These are phyloP conservation scores for Aureobasidium sp. DNA, from an alignment of 2,329 filamentous ascomycete genomes.

Conservation along the genomic window DNA sequence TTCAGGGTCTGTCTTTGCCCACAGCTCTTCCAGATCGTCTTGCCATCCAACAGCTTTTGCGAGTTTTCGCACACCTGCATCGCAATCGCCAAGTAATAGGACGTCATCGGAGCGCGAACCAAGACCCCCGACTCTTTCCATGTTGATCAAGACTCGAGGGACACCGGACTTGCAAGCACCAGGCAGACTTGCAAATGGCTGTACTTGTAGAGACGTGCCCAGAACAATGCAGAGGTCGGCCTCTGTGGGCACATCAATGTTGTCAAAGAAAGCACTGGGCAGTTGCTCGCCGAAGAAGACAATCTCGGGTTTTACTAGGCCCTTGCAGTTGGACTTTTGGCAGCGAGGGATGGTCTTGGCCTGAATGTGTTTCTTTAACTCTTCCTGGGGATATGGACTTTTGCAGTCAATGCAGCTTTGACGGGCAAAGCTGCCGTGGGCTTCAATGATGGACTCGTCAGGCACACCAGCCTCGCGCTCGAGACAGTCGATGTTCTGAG, in stretches of 20 bases:
- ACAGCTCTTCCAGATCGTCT: slow-evolving; percentile 71
- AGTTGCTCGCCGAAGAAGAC: slow-evolving; percentile 84
- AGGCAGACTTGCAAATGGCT: slow-evolving; percentile 82
- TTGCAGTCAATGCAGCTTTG: slow-evolving; percentile 91
- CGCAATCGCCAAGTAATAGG: slow-evolving; percentile 72
- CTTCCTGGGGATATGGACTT: slow-evolving; percentile 59
- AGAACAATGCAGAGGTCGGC: slow-evolving; percentile 79
- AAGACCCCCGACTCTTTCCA: slow-evolving; percentile 72
- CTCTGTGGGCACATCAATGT: slow-evolving; percentile 46
- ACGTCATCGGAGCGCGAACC: slow-evolving; percentile 80
- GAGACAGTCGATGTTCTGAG: slow-evolving; percentile 95
- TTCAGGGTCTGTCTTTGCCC: slow-evolving; percentile 59
- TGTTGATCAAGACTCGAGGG: slow-evolving; percentile 81
- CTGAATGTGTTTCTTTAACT: slow-evolving; percentile 65
- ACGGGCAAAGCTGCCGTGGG: slow-evolving; percentile 88
- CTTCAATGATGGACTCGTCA: slow-evolving; percentile 74
- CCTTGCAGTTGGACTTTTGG: slow-evolving; percentile 53
- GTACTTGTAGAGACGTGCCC: slow-evolving; percentile 81
- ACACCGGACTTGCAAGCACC: slow-evolving; percentile 52
- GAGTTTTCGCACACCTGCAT: slow-evolving; percentile 69
- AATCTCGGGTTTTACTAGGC: slow-evolving; percentile 87
- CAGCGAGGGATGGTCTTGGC: slow-evolving; percentile 66
- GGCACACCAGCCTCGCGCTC: slow-evolving; percentile 83
- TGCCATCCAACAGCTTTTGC: slow-evolving; percentile 78
- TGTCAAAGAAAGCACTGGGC: slow-evolving; percentile 58